Base-by-base conservation (phyloP, 257 asterid species). In the Oldenlandia corymbosa region DNA sequence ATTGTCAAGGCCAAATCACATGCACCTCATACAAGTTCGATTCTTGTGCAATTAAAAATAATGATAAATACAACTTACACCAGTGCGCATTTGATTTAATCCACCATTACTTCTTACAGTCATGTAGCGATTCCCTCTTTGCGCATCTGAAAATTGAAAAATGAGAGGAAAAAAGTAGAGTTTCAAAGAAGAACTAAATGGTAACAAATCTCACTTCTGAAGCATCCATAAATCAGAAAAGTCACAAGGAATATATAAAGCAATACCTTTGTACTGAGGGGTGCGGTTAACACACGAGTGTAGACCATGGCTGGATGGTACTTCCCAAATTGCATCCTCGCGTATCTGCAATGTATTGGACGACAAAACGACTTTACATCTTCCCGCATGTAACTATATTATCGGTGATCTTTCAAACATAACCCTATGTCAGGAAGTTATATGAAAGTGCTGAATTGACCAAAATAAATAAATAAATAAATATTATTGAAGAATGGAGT, bases 41-140 rank as follows among this genome's bases (percentile, higher is more conserved):
- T 17, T 32, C 13, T 16, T 30, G 30, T 52, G 23, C 21, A 47
- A 6, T 16, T 41, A 68, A 34, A 63, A 47, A 42, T 54, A 54
- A 16, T 23, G 24, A 49, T 24, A 37, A 36, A 72, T 62, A 31
- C 30, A 30, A 73, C 86, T 79, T 71, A 92, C 98, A 71, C 98
- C 98, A 48, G 90, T 79, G 42, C 95, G 87, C 98, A 92, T 92
- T 78, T 92, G 98, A 81, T 92, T 92, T 63, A 92, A 76, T 70
- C 97, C 97, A 57, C 98, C 98, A 68, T 92, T 92, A 79, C 96
- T 71, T 67, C 78, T 83, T 62, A 89, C 99, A 46, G 99, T 92
- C 76, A 92, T 80, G 71, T 89, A 92, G 68, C 73, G 99, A 68
- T 79, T 82, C 75, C 59, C 75, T 43, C 71, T 78, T 30, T 71